Base-by-base conservation (phyloP, 2,329 filamentous ascomycete genomes). In the Fusarium sp. region DNA sequence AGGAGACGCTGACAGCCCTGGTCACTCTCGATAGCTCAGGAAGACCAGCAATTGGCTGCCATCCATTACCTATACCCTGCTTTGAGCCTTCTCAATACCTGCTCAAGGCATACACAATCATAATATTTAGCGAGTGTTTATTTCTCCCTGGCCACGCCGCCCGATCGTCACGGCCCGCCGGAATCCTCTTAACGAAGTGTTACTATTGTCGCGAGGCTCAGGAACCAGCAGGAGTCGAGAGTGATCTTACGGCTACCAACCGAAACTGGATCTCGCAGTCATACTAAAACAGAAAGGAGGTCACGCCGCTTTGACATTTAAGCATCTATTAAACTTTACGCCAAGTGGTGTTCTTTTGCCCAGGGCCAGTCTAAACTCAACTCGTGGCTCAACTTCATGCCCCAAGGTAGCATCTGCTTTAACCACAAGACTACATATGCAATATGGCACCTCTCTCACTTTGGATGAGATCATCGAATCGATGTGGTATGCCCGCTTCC, bases 161-260 rank as follows among this genome's bases (percentile, higher is more conserved):
- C 66, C 12, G 49, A 66, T 63, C 69, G 63, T 64, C 72, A 76
- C 64, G 74, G 70, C 70, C 74, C 74, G 74, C 51, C n/a, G 33
- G 49, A 59, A 70, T 69, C 60, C 63, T 60, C 38, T 54, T 39
- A 7, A 46, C 48, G 25, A 29, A 29, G 46, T 31, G 41, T 52
- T 19, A 27, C 42, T 49, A 51, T 60, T 48, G 18, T 21, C 25
- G 35, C 38, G 58, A 64, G 45, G 59, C 27, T 46, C 55, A 71
- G 58, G 66, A 51, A 58, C 52, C 18, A 39, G 7, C 41, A 11
- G 37, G 38, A 48, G 35, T 35, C 35, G 51, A 45, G 14, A 44
- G 46, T 39, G n/a, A 46, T 35, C 45, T 41, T 31, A 37, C 15
- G 21, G 29, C 14, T 19, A 49, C 6, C 46, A 44, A 55, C 37